Percentiles rank a stretch among this genome's conserved stretches.
phyloP scores from a whole-genome alignment of 2,329 filamentous ascomycete species.

The Penicillium aurantiogriseum region DNA sequence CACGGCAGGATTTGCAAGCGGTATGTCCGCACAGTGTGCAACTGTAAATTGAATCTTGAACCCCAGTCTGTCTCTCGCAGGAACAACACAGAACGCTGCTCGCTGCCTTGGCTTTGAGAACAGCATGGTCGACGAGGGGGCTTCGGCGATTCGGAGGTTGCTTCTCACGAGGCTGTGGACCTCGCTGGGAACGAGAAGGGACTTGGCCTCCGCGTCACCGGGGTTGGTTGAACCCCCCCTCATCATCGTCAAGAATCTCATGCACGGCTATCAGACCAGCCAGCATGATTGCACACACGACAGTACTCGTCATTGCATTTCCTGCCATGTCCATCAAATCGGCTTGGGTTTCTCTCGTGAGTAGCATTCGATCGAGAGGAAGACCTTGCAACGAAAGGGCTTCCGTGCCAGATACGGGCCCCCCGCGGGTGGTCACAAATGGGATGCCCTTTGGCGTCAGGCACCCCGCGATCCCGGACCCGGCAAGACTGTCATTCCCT shows the following conservation, averaged over 20 bases:
- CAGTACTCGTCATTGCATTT: slow-evolving; percentile 76
- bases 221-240: background rate
- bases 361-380: slow-evolving; percentile 59
- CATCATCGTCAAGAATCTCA: slow-evolving; percentile 28
- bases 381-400: slow-evolving; percentile 66
- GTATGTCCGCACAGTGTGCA: slow-evolving; percentile 57
- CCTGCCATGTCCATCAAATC: slow-evolving; percentile 70
- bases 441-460: slow-evolving; percentile 65
- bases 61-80: slow-evolving; percentile 54
- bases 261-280: slow-evolving; percentile 53
- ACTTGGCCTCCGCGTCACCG: slow-evolving; percentile 2
- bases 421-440: slow-evolving; percentile 60
- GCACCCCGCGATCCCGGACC: slow-evolving; percentile 62
- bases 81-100: slow-evolving; percentile 51
- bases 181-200: slow-evolving; percentile 9
- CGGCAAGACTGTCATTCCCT: slow-evolving; percentile 42
- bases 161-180: slow-evolving; percentile 15
- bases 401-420: slow-evolving; percentile 63
- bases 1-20: slow-evolving; percentile 54
- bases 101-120: slow-evolving; percentile 25
- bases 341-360: slow-evolving; percentile 61
- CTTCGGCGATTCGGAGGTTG: slow-evolving; percentile 12
- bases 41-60: slow-evolving; percentile 43
- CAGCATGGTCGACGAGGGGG: slow-evolving; percentile 9
- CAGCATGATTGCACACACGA: slow-evolving; percentile 64